A percentile compares a stretch with the other conserved stretches of the same genome.
These are phyloP conservation scores for Choiromyces venosus DNA, from an alignment of 495 filamentous ascomycete genomes.

Conservation along the genomic window DNA sequence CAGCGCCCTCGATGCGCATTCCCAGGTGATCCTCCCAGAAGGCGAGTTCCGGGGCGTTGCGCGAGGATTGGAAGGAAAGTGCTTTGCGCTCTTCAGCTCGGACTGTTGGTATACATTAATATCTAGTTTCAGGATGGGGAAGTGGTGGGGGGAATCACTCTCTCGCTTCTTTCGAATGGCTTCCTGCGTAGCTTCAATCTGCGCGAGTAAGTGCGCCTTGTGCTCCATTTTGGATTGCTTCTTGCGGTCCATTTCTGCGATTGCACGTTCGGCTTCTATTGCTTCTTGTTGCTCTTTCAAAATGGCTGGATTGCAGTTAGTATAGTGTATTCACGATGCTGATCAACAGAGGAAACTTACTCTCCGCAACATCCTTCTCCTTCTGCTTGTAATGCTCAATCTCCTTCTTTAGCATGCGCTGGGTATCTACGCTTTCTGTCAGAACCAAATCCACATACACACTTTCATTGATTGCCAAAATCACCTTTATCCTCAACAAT, in stretches of 20 bases:
- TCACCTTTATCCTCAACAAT: slow-evolving; percentile 83
- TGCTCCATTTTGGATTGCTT: slow-evolving; percentile 67
- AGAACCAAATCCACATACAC: slow-evolving; percentile 24
- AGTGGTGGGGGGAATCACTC: slow-evolving; percentile 34
- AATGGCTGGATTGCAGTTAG: slow-evolving; percentile 3
- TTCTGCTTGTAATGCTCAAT: slow-evolving; percentile 57
- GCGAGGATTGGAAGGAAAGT: slow-evolving; percentile 58
- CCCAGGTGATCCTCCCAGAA: slow-evolving; percentile 94
- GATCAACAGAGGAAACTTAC: slow-evolving; percentile 7
- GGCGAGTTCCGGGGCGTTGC: slow-evolving; percentile 83
- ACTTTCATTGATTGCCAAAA: neutral
- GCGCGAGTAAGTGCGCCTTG: slow-evolving; percentile 66
- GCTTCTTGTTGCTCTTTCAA: slow-evolving; percentile 82
- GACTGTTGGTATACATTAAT: slow-evolving; percentile 16
- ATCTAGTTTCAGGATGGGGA: neutral
- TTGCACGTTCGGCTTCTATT: slow-evolving; percentile 76
- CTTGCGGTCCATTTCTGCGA: slow-evolving; percentile 65
- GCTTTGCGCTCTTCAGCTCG: slow-evolving; percentile 33
- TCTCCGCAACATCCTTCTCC: slow-evolving; percentile 33
- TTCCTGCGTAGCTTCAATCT: slow-evolving; percentile 73
- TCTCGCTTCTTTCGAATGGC: slow-evolving; percentile 59
- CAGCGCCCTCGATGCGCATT: slow-evolving; percentile 82
- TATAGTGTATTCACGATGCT: neutral
- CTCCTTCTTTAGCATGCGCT: slow-evolving; percentile 79
- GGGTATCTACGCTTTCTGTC: slow-evolving; percentile 59